Base-by-base conservation (phyloP, 257 asterid genomes). In the Haberlea rhodopensis region DNA sequence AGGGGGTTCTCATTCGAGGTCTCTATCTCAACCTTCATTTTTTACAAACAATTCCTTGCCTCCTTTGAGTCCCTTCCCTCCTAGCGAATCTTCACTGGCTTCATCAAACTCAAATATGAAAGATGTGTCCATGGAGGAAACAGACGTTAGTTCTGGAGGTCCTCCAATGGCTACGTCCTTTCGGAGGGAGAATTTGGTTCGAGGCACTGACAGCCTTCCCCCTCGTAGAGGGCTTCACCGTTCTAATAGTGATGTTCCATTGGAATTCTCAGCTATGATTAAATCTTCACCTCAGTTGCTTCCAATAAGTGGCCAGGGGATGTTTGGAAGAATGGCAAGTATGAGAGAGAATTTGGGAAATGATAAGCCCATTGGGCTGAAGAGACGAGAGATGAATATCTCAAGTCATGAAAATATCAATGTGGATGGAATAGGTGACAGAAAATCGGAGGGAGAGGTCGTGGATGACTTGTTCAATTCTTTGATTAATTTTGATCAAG, bases 21-120 rank as follows among this genome's bases (percentile, higher is more conserved):
- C 95, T 46, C 62, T 74, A 65, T 81, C 95, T 37, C 95, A 90
- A 59, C 83, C 86, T 3, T 25, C 81, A 1, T 71, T 80, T 66
- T 79, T 74, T 16, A 73, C 71, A 4, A 85, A 76, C 66, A 76
- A 72, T 66, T 82, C 82, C 65, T 84, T 91, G 73, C 96, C 96
- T 7, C 97, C 96, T 0, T 72, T 91, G 31, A 91, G 97, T 78
- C 97, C 97, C 62, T 67, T 79, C 21, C 87, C 89, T 32, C 89
- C 83, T 21, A 72, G 82, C 4, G 95, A 85, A 63, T 63, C 94
- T 29, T 74, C 90, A 4, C 51, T 75, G 26, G 78, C 76, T 56
- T 79, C 87, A 0, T 68, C 85, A 1, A 86, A 77, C 68, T 62
- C 89, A 1, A 84, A 77, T 62, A 51, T 77, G 52, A 91, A 83